Percentiles rank a stretch among this genome's conserved stretches.
phyloP scores from a whole-genome alignment of 2,329 filamentous ascomycete species.

The Paramyrothecium sp. region DNA sequence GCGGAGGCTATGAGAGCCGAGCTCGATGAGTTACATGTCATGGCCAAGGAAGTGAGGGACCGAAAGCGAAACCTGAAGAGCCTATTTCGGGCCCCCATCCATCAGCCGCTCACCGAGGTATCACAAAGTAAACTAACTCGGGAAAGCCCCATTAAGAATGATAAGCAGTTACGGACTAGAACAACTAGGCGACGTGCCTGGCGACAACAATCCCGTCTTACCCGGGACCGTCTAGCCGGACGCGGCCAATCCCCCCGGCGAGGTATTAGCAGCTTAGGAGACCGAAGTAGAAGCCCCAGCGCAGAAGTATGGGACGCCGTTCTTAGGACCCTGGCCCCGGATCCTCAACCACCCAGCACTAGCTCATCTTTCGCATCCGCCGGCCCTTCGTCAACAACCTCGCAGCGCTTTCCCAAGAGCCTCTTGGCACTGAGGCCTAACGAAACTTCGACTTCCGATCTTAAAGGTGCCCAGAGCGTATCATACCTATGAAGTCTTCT shows the following conservation, averaged over 20 bases:
- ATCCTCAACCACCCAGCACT: slow-evolving; percentile 75
- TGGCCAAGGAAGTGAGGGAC: too few relatives aligned
- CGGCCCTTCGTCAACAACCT: slow-evolving; percentile 40
- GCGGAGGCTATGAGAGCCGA: too few relatives aligned
- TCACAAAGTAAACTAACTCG: slow-evolving; percentile 4
- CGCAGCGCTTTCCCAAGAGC: too few relatives aligned
- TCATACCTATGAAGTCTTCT: too few relatives aligned
- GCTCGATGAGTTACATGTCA: too few relatives aligned
- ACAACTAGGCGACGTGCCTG: background rate
- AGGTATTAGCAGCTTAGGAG: slow-evolving; percentile 71
- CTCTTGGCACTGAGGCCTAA: too few relatives aligned
- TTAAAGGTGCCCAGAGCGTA: too few relatives aligned
- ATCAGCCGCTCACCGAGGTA: slow-evolving; percentile 2
- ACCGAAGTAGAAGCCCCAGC: slow-evolving; percentile 80
- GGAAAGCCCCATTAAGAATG: too few relatives aligned
- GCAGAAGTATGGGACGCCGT: slow-evolving; percentile 81
- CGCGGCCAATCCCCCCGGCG: background rate
- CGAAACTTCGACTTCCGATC: too few relatives aligned
- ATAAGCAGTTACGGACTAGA: too few relatives aligned
- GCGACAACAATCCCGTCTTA: background rate
- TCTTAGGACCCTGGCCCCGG: slow-evolving; percentile 75
- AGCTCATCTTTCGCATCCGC: slow-evolving; percentile 79
- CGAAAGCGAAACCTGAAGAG: too few relatives aligned
- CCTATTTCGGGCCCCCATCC: background rate
- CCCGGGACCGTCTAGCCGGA: background rate